Percentiles rank a stretch among this genome's conserved stretches.
Conservation (phyloP, 768 basidiomycete genomes). For the Suillus variegatus region DNA sequence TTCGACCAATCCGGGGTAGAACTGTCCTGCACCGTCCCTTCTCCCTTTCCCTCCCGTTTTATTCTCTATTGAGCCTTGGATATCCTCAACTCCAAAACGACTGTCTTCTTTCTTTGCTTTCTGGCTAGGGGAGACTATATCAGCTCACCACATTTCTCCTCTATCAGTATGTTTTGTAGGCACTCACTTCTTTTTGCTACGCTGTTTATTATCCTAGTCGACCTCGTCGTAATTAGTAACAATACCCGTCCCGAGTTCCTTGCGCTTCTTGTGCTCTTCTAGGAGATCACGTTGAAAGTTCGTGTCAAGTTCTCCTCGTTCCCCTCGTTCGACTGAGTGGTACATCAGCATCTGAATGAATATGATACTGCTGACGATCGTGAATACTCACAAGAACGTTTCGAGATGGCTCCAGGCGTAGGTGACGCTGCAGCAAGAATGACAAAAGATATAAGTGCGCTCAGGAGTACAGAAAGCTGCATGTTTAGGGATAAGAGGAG, state of each 20-base stretch:
- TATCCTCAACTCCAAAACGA: neutral
- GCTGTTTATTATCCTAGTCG: neutral
- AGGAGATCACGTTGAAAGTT: neutral
- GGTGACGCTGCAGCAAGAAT: too few relatives aligned
- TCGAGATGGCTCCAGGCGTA: too few relatives aligned
- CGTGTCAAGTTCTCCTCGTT: neutral
- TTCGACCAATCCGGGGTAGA: neutral
- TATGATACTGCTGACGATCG: too few relatives aligned
- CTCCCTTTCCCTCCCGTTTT: neutral
- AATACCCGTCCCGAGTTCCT: neutral
- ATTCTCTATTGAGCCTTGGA: neutral
- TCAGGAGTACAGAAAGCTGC: too few relatives aligned
- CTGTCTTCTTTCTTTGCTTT: too few relatives aligned
- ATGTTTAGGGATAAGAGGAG: too few relatives aligned
- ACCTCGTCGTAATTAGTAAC: too few relatives aligned
- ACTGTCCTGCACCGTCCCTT: neutral
- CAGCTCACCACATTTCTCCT: neutral
- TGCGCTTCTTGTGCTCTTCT: neutral
- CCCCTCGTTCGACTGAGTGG: neutral
- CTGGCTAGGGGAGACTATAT: neutral
- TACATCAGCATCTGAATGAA: too few relatives aligned
- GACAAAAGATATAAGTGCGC: too few relatives aligned
- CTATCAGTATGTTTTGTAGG: neutral
- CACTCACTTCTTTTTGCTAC: neutral
- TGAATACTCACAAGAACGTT: too few relatives aligned